These are phyloP conservation scores for Peronospora farinosa DNA, from an alignment of 352 stramenopile genomes.

Conservation along the genomic window DNA sequence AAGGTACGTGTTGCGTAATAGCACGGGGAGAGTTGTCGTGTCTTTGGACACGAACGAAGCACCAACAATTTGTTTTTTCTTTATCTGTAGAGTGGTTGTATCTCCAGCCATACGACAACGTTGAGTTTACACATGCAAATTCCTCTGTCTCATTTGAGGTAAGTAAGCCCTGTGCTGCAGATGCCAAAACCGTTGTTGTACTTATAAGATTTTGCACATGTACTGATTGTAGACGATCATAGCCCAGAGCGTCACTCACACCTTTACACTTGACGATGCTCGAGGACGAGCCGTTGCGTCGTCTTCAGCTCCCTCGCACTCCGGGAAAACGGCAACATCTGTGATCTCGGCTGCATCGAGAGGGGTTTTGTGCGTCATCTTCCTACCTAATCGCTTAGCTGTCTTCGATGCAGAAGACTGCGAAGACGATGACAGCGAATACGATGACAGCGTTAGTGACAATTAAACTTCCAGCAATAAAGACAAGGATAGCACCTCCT, in stretches of 20 bases:
- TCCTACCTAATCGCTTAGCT: constrained; percentile 29
- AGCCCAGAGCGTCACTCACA: constrained; percentile 13
- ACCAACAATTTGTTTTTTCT: constrained; percentile 10
- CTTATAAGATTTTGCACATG: constrained; percentile 2
- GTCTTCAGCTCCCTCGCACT: background rate
- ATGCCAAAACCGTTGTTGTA: background rate
- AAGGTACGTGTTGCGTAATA: constrained; percentile 14
- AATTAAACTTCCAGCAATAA: constrained; percentile 17
- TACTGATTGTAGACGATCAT: constrained; percentile 9
- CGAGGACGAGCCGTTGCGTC: constrained; percentile 22
- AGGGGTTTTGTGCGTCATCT: constrained; percentile 45
- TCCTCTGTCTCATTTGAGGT: constrained; percentile 18
- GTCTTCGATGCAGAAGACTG: constrained; percentile 61
- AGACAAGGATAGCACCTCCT: background rate
- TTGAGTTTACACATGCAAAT: constrained; percentile 20
- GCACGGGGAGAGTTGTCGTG: background rate
- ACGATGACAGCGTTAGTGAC: constrained; percentile 21
- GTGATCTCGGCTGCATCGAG: constrained; percentile 46
- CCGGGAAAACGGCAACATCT: constrained; percentile 8
- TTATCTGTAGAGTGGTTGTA: constrained; percentile 33
- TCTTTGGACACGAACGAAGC: background rate
- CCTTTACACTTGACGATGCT: constrained; percentile 14
- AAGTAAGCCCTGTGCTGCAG: background rate
- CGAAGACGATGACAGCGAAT: constrained; percentile 35
- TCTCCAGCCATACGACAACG: constrained; percentile 34